Percentiles rank a stretch among this genome's conserved stretches.
Evolutionary conservation across 2,329 filamentous ascomycete species (phyloP).

Genomic region (Botrytis pseudocinerea): DNA sequence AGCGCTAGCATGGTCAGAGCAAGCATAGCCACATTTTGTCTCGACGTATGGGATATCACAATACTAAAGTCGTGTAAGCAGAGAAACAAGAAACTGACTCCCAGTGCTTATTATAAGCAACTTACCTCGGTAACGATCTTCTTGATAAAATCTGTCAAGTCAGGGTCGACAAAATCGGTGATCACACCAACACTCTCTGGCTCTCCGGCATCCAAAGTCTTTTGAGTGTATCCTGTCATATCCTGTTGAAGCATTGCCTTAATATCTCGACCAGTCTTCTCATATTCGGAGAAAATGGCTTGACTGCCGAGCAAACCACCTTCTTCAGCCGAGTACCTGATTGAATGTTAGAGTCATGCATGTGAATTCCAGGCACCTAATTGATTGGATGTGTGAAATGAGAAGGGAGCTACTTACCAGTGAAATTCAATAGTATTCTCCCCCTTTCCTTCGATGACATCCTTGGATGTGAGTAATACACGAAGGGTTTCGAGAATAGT

Average conservation of each 20-base stretch:
- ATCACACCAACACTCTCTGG: conserved; percentile 89
- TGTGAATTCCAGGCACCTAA: neutral
- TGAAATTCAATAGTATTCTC: conserved; percentile 93
- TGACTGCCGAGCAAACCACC: conserved; percentile 85
- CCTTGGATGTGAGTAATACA: conserved; percentile 71
- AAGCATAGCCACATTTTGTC: conserved; percentile 87
- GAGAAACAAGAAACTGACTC: neutral
- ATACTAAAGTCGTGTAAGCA: conserved; percentile 55
- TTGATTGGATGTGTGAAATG: neutral
- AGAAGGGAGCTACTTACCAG: conserved; percentile 54
- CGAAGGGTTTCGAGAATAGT: conserved; percentile 92
- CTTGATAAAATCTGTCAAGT: conserved; percentile 88
- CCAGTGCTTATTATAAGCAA: neutral
- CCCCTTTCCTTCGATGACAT: conserved; percentile 69
- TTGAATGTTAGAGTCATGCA: neutral
- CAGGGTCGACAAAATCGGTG: conserved; percentile 83
- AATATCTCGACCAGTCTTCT: conserved; percentile 69
- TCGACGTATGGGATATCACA: conserved; percentile 84
- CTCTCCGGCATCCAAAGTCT: conserved; percentile 78
- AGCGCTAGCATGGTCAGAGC: conserved; percentile 72
- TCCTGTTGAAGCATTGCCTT: conserved; percentile 99
- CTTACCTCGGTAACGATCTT: conserved; percentile 69
- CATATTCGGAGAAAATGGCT: conserved; percentile 82
- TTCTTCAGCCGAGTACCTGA: conserved; percentile 77
- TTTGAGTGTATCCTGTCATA: conserved; percentile 89